These are phyloP conservation scores for Nyctanthes arbortristis DNA, from an alignment of 257 asterid genomes.

Conservation along the genomic window DNA sequence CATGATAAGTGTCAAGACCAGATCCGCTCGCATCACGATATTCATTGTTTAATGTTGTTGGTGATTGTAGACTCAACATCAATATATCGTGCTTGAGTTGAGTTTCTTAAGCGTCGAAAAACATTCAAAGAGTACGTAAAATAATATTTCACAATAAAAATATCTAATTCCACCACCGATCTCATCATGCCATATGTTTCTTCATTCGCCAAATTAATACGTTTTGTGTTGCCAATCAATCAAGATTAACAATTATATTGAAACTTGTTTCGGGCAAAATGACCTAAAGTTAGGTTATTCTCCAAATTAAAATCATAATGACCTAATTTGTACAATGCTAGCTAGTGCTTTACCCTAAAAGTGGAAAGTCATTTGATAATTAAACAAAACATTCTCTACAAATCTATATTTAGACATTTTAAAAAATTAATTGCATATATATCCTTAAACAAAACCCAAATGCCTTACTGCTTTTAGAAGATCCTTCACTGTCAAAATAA, in stretches of 20 bases:
- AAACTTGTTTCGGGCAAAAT: slow-evolving; percentile 16
- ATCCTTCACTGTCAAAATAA: slow-evolving; percentile 18
- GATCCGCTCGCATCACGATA: neutral
- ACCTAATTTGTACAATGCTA: slow-evolving; percentile 50
- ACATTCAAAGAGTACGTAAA: neutral
- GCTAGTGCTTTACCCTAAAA: slow-evolving; percentile 43
- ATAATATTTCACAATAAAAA: neutral
- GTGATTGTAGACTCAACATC: too few relatives aligned
- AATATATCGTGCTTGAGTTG: neutral
- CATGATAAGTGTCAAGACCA: neutral
- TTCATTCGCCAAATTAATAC: neutral
- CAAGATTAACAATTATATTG: neutral
- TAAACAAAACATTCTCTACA: slow-evolving; percentile 30
- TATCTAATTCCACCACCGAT: neutral
- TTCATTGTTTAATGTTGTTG: too few relatives aligned
- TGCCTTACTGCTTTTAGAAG: slow-evolving; percentile 22
- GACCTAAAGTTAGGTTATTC: slow-evolving; percentile 55
- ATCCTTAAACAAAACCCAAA: slow-evolving; percentile 17
- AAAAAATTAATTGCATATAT: slow-evolving; percentile 11
- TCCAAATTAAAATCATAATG: slow-evolving; percentile 17
- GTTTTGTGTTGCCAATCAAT: neutral
- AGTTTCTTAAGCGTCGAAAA: neutral
- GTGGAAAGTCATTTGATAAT: slow-evolving; percentile 25
- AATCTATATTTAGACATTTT: slow-evolving; percentile 8
- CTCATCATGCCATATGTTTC: neutral